A percentile compares a stretch with the other conserved stretches of the same genome.
Evolutionary conservation across 2,329 filamentous ascomycete species (phyloP).

Genomic region (Blumeria graminis): DNA sequence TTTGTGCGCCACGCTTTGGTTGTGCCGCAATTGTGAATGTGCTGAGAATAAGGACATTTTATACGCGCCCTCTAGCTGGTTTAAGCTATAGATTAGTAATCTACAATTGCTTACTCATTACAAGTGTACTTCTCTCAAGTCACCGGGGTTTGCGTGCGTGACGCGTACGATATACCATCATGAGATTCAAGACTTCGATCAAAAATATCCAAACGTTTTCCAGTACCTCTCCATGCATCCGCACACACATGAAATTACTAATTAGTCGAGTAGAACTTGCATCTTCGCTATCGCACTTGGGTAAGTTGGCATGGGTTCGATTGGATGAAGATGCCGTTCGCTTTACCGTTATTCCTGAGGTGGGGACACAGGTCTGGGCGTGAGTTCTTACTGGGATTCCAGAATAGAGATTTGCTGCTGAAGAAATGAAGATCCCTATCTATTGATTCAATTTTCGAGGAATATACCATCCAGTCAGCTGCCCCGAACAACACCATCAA

Average conservation of each 20-base stretch:
- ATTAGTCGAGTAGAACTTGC: constrained; percentile 25
- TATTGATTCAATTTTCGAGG: constrained; percentile 69
- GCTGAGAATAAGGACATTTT: too few species aligned
- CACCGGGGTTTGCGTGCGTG: background rate
- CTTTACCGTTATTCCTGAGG: constrained; percentile 88
- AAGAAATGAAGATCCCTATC: constrained; percentile 23
- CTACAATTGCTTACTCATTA: too few species aligned
- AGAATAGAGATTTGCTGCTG: constrained; percentile 7
- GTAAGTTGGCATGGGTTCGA: constrained; percentile 24
- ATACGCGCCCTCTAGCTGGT: too few species aligned
- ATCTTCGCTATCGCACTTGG: constrained; percentile 34
- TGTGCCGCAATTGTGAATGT: too few species aligned
- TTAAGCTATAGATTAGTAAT: too few species aligned
- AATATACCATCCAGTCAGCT: constrained; percentile 67
- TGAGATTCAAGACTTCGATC: constrained; percentile 43
- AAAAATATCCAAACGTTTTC: constrained; percentile 42
- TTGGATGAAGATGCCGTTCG: constrained; percentile 70
- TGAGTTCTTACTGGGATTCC: constrained; percentile 21
- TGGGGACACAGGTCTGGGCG: constrained; percentile 92
- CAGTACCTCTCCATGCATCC: constrained; percentile 20
- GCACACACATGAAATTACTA: background rate
- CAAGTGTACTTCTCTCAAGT: too few species aligned
- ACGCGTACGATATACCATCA: constrained; percentile 15
- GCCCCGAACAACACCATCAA: constrained; percentile 75
- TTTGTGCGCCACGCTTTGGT: too few species aligned